Percentiles rank a stretch among this genome's conserved stretches.
phyloP scores from a whole-genome alignment of 768 basidiomycete genomes.

The Kwoniella europaea region DNA sequence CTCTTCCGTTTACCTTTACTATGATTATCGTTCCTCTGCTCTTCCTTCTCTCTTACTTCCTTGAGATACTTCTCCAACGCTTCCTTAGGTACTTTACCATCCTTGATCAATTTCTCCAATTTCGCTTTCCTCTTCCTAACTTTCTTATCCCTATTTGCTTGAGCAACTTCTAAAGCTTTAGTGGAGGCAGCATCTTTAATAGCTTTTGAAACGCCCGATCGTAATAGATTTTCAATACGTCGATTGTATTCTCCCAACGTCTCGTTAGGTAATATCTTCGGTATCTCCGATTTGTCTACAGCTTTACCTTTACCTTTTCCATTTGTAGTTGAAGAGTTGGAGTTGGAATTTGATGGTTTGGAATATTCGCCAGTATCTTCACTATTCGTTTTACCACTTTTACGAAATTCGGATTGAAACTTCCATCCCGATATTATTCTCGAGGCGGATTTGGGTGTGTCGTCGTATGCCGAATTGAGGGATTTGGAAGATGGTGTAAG shows the following conservation, averaged over 20 bases:
- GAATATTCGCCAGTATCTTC: constrained; percentile 41
- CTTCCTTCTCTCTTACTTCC: constrained; percentile 2
- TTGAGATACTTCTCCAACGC: constrained; percentile 11
- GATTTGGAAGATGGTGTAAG: constrained; percentile 36
- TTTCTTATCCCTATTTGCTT: constrained; percentile 37
- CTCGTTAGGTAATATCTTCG: constrained; percentile 46
- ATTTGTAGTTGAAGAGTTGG: background rate
- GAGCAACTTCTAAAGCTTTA: constrained; percentile 36
- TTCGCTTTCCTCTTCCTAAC: constrained; percentile 27
- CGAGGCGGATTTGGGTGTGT: constrained; percentile 48
- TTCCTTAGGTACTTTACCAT: constrained; percentile 29
- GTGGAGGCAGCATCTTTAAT: constrained; percentile 47
- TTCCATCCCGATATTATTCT: constrained; percentile 46
- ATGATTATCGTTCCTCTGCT: constrained; percentile 14
- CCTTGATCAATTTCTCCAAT: constrained; percentile 35
- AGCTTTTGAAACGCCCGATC: constrained; percentile 50
- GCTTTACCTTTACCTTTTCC: constrained; percentile 20
- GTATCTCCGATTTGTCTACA: constrained; percentile 19
- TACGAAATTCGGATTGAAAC: constrained; percentile 42
- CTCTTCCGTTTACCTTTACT: constrained; percentile 16
- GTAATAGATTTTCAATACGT: constrained; percentile 49
- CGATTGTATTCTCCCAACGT: constrained; percentile 54
- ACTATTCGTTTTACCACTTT: constrained; percentile 26
- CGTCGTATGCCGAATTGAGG: constrained; percentile 31
- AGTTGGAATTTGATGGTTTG: constrained; percentile 2